Evolutionary conservation across 129 eudicot genomes (phyloP).

Genomic region (Silybum marianum): DNA sequence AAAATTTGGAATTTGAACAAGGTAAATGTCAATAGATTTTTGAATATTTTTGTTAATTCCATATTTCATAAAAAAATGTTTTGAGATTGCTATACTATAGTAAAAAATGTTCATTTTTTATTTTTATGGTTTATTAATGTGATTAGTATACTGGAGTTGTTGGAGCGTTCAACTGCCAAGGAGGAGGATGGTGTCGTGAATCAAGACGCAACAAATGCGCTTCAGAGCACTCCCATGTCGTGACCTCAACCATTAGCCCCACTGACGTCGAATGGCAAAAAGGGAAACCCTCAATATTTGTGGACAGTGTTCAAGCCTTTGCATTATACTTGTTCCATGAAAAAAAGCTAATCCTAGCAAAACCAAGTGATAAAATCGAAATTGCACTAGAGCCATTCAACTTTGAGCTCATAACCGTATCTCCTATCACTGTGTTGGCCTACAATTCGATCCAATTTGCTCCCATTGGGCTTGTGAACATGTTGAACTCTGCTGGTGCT

Average conservation of each 20-base stretch:
- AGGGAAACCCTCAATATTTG: slow-evolving; percentile 39
- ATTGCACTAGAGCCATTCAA: slow-evolving; percentile 59
- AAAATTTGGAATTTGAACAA: slow-evolving; percentile 92
- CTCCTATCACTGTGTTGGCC: slow-evolving; percentile 51
- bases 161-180: slow-evolving; percentile 93
- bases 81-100: background rate
- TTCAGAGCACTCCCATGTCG: slow-evolving; percentile 50
- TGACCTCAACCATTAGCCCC: slow-evolving; percentile 52
- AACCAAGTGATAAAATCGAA: slow-evolving; percentile 46
- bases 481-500: slow-evolving; percentile 91
- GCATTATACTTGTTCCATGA: slow-evolving; percentile 57
- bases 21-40: slow-evolving; percentile 34
- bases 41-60: background rate
- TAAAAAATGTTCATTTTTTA: background rate
- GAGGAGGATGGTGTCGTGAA: slow-evolving; percentile 89
- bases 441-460: slow-evolving; percentile 63
- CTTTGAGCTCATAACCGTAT: slow-evolving; percentile 68
- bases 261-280: slow-evolving; percentile 74
- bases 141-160: slow-evolving; percentile 74
- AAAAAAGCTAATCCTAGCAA: slow-evolving; percentile 55
- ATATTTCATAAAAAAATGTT: too few species aligned
- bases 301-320: slow-evolving; percentile 46
- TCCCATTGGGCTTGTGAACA: slow-evolving; percentile 94
- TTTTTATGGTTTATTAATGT: background rate
- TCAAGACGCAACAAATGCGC: slow-evolving; percentile 58